phyloP scores from a whole-genome alignment of 2,329 filamentous ascomycete genomes.

The Colletotrichum viniferum region DNA sequence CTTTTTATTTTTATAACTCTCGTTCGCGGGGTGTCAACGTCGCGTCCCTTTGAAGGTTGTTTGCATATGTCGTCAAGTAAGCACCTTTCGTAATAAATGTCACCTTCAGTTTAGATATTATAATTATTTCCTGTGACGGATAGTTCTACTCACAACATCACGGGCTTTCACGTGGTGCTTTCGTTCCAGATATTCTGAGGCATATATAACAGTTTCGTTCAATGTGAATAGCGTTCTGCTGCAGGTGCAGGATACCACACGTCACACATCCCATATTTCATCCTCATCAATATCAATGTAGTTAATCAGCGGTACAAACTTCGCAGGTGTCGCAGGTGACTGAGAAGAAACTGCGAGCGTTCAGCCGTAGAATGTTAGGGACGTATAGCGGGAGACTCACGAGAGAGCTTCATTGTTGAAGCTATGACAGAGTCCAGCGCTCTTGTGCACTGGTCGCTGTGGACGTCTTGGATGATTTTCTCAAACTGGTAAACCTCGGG shows the following conservation, averaged over 20 bases:
- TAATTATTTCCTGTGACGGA: fast-evolving
- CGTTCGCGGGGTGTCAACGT: not conserved
- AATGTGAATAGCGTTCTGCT: not conserved
- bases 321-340: not conserved
- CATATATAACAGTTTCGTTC: fast-evolving
- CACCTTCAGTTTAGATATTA: fast-evolving
- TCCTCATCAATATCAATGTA: not conserved
- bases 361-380: fast-evolving
- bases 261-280: not conserved
- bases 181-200: fast-evolving
- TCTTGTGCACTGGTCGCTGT: not conserved
- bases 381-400: not conserved
- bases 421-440: not conserved
- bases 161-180: not conserved
- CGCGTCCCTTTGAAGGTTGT: not conserved
- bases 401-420: not conserved
- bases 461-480: not conserved
- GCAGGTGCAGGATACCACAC: not conserved
- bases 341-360: not conserved
- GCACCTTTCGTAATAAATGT: fast-evolving
- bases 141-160: fast-evolving
- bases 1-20: not conserved
- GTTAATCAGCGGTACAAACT: not conserved
- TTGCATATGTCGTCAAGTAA: fast-evolving
- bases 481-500: not conserved